These are phyloP conservation scores for Globisporangium apiculatum DNA, from an alignment of 352 stramenopile genomes.

Conservation along the genomic window DNA sequence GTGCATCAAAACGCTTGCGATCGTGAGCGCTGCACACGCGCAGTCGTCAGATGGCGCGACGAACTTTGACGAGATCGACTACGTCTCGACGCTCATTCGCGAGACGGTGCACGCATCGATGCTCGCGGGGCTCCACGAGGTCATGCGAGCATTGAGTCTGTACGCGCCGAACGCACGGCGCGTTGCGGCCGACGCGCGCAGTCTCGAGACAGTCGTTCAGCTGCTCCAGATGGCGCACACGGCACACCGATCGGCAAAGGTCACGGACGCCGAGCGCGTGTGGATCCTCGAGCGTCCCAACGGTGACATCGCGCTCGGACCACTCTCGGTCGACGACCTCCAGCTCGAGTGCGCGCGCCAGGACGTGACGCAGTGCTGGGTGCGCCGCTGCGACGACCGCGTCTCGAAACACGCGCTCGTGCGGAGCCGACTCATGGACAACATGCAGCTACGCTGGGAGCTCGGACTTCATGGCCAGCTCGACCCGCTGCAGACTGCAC, in stretches of 20 bases:
- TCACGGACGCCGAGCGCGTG: constrained; percentile 24
- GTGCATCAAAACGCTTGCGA: constrained; percentile 55
- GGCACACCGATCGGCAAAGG: constrained; percentile 20
- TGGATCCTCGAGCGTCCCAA: constrained; percentile 35
- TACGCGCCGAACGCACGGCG: constrained; percentile 47
- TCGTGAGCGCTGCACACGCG: constrained; percentile 51
- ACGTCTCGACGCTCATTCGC: constrained; percentile 54
- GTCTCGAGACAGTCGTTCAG: constrained; percentile 42
- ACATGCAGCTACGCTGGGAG: constrained; percentile 75
- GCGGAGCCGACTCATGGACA: constrained; percentile 48
- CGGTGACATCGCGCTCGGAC: constrained; percentile 18
- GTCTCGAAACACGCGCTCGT: constrained; percentile 20
- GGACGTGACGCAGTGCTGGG: constrained; percentile 22
- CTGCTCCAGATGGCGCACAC: constrained; percentile 64
- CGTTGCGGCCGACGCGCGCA: constrained; percentile 26
- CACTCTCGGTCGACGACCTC: constrained; percentile 44
- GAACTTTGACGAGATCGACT: constrained; percentile 64
- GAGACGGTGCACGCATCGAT: constrained; percentile 58
- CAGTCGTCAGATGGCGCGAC: constrained; percentile 18
- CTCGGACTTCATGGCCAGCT: constrained; percentile 45
- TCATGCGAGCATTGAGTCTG: constrained; percentile 46
- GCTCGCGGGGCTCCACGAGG: constrained; percentile 46
- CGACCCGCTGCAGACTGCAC: constrained; percentile 43
- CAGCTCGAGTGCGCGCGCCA: constrained; percentile 17
- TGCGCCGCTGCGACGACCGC: constrained; percentile 27